These are phyloP conservation scores for Sugiyamaella pinicola DNA, from an alignment of 1,139 yeast genomes.

Conservation along the genomic window DNA sequence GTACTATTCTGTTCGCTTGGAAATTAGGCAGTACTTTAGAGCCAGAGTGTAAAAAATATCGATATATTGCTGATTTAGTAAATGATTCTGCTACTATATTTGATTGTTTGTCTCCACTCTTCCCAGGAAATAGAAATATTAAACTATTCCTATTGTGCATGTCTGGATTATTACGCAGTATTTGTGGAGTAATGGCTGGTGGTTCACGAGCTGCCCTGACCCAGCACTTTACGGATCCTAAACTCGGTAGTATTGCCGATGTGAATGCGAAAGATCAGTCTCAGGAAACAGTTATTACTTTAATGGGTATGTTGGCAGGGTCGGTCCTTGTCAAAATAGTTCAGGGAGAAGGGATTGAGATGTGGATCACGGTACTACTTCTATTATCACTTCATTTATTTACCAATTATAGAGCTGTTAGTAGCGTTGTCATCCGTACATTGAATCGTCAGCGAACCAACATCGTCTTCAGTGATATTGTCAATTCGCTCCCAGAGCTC, in stretches of 20 bases:
- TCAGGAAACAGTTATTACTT: constrained; percentile 45
- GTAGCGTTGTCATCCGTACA: constrained; percentile 40
- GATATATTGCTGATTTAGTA: constrained; percentile 44
- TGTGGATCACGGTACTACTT: constrained; percentile 38
- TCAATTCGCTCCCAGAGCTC: constrained; percentile 34
- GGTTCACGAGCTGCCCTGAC: constrained; percentile 46
- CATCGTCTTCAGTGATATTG: constrained; percentile 39
- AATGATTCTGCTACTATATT: constrained; percentile 44
- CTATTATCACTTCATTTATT: constrained; percentile 40
- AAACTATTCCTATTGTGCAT: constrained; percentile 39
- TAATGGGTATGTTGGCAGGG: constrained; percentile 45
- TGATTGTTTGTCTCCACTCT: constrained; percentile 43
- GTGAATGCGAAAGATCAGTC: constrained; percentile 46
- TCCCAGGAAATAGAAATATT: constrained; percentile 34
- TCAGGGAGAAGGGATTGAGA: constrained; percentile 38
- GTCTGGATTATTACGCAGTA: constrained; percentile 42
- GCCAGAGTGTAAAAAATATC: constrained; percentile 45
- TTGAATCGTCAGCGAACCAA: constrained; percentile 44
- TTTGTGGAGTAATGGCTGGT: constrained; percentile 47
- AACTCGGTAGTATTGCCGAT: constrained; percentile 42
- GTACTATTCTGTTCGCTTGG: constrained; percentile 46
- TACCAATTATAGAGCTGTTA: constrained; percentile 45
- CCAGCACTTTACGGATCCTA: constrained; percentile 44
- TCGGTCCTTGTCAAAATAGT: constrained; percentile 41
- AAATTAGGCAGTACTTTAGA: constrained; percentile 42